Conservation (phyloP, 805 yeast genomes). For the Candida silvicultrix region DNA sequence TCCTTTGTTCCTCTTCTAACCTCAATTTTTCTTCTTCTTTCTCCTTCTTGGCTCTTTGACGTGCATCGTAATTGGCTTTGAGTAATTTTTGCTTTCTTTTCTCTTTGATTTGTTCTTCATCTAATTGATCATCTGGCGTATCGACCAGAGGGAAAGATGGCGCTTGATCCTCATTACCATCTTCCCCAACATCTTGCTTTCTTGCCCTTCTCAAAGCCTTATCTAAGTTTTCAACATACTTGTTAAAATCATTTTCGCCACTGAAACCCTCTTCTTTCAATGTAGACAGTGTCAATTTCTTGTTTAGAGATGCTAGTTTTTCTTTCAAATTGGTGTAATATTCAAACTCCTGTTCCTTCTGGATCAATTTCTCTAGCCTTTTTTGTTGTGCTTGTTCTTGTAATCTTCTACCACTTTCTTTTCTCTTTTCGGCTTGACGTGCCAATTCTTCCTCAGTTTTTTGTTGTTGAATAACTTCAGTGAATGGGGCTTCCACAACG, state of each 20-base stretch:
- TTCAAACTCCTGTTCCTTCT: slow-evolving; percentile 73
- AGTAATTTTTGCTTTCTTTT: slow-evolving; percentile 77
- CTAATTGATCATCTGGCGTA: slow-evolving; percentile 76
- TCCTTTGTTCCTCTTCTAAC: slow-evolving; percentile 50
- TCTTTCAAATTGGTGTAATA: slow-evolving; percentile 59
- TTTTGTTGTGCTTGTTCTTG: slow-evolving; percentile 91
- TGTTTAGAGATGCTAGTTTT: slow-evolving; percentile 42
- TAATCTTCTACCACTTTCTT: slow-evolving; percentile 79
- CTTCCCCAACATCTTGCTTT: slow-evolving; percentile 58
- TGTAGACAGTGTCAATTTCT: slow-evolving; percentile 46
- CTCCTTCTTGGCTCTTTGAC: slow-evolving; percentile 74
- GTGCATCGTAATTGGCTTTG: slow-evolving; percentile 85
- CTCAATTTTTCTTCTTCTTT: slow-evolving; percentile 60
- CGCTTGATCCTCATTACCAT: slow-evolving; percentile 28
- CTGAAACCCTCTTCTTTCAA: slow-evolving; percentile 73
- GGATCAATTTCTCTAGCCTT: slow-evolving; percentile 70
- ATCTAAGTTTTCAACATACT: slow-evolving; percentile 59
- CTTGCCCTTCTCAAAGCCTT: slow-evolving; percentile 63
- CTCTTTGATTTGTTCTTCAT: slow-evolving; percentile 76
- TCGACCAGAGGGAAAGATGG: slow-evolving; percentile 73
- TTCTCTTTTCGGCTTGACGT: slow-evolving; percentile 68
- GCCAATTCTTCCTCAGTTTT: slow-evolving; percentile 81
- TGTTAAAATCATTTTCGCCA: slow-evolving; percentile 63
- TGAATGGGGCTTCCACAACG: slow-evolving; percentile 77
- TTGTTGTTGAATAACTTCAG: slow-evolving; percentile 56